Evolutionary conservation across 805 yeast genomes (phyloP), one percentile per base, ranked within the genome.

Genomic region (Isabelozyma pseudorhagii): DNA sequence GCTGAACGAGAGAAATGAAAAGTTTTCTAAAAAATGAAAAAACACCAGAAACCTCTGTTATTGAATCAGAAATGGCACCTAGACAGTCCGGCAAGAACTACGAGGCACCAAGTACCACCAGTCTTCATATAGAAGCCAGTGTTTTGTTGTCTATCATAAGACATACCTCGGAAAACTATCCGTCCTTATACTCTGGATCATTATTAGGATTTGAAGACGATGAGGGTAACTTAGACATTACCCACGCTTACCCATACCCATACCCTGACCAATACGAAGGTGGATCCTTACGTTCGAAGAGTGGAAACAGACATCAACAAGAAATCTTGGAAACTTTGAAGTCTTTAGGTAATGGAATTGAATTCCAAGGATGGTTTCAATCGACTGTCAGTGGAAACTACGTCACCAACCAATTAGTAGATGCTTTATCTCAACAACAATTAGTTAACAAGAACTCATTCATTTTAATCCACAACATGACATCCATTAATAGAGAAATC

Each of bases 291-390:
- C 74, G 81, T 49, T 74, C 84, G 48, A 79, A 81, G 61, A 75
- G 83, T 56, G 88, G 89, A 51, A 71, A 73, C 50, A 81, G 78
- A 63, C 90, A 83, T 71, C 91, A 86, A 64, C 79, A 78, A 46
- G 90, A 85, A 44, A 74, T 87, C 60, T 73, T 85, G 55, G 79
- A 81, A 41, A 79, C 81, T 52, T 78, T 89, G 54, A 80, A 76
- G 59, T 78, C 76, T 48, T 80, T 83, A 53, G 85, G 85, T 45
- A 75, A 81, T 52, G 92, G 91, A 43, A 75, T 82, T 41, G 87
- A 84, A 62, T 77, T 84, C 52, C 80, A 84, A 54, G 97, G 97
- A 34, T 89, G 92, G 90, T 89, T 87, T 71, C 81, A 88, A 62
- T 76, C 86, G 42, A 77, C 90, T 28, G 71, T 75, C 46, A 79